Evolutionary conservation across 2,329 filamentous ascomycete species (phyloP), one percentile per base, ranked within the genome.

Genomic region (Coniella lustricola): DNA sequence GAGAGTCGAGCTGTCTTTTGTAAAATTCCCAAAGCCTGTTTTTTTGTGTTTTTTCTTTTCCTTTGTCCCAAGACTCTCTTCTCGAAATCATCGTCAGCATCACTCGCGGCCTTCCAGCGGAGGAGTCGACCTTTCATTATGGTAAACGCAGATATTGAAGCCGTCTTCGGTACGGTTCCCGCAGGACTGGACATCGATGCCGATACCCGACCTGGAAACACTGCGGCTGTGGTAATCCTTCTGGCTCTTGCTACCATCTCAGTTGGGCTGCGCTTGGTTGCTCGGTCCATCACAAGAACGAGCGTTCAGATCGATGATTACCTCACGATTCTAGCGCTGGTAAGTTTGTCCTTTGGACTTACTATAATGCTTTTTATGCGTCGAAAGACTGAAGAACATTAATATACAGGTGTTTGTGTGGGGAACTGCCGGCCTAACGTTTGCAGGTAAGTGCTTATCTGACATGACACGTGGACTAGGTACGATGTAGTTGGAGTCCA

Each of bases 161-260:
- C 2, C 35, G 18, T 37, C 16, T 21, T 37, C 18, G 35, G 35
- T 18, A 14, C 35, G 14, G 17, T 22, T n/a, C 41, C 41, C 14
- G 3, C 41, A 16, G 41, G 31, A 7, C 20, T 16, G 10, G 31
- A 44, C 31, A 25, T 44, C 29, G n/a, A 13, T 16, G 4, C 31
- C 12, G 41, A 44, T 17, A 35, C 41, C 29, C 32, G 41, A 44
- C 41, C 17, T 16, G 41, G 41, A n/a, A 44, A 44, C 17, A 14
- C 20, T 13, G 41, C 29, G 20, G 41, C 31, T 9, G 41, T 44
- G 21, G 41, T 17, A 10, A 35, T 44, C 5, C 32, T 44, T 3
- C 29, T 44, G 21, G 9, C 34, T 14, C 33, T 44, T 33, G 41
- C 41, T 7, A 44, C 31, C 10, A 14, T 44, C 4, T 21, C 41